Base-by-base conservation (phyloP, 2,329 filamentous ascomycete species). In the Pseudogymnoascus sp. region DNA sequence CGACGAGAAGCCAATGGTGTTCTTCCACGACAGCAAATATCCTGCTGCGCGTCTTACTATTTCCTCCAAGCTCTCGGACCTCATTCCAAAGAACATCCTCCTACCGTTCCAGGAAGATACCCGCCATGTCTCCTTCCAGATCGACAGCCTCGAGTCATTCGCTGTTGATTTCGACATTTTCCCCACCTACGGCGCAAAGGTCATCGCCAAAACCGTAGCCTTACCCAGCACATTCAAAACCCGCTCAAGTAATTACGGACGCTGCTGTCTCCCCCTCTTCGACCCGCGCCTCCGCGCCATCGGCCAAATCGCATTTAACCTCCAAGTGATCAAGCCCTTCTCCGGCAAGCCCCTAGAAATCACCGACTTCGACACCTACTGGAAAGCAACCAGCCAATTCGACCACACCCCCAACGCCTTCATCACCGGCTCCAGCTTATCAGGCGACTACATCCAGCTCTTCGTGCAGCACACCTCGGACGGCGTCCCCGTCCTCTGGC, bases 321-420 rank as follows among this genome's bases (percentile, higher is more conserved):
- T 91, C 63, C 92, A 97, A 73, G 91, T 97, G 25, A 95, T 99
- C 74, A 97, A 96, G 72, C 94, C 94, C 0, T 99, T 97, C 77
- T 86, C 87, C 66, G 93, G 94, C 6, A 89, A 92, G 65, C 92
- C 94, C 3, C 80, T 99, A 21, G 94, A 99, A 75, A 97, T 99
- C 65, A 96, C 94, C 1, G 92, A 97, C 72, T 99, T 97, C 70
- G 94, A 96, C 66, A 97, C 94, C 0, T 99, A 99, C 75, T 99
- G 94, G 94, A 99, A 97, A 76, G 93, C 93, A 0, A 99, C 94
- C 1, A 96, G 92, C 71, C 92, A 96, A 69, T 83, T 94, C 59
- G 91, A 96, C 73, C 87, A 90, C 60, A 90, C 92, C 56, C 88
- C 89, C 23, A 94, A 84, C 71, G 90, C 91, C 23, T 85, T 97